Evolutionary conservation across 192 early-diverging fungal genomes (phyloP).

Genomic region (Gorgonomyces haynaldii): DNA sequence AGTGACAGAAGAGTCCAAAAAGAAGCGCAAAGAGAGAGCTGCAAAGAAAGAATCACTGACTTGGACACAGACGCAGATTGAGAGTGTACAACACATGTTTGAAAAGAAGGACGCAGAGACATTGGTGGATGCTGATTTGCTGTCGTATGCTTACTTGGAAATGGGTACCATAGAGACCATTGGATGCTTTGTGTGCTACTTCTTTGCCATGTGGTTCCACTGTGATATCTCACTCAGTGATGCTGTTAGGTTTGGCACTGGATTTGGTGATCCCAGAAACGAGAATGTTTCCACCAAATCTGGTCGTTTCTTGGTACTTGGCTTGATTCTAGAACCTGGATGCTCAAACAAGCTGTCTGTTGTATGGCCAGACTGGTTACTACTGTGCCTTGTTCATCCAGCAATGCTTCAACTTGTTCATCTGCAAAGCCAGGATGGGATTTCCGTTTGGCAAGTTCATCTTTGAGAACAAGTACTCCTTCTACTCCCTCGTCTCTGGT

Average conservation of each 20-base stretch:
- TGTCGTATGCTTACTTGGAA: constrained; percentile 83
- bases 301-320: no score
- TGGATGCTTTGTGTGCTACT: constrained; percentile 61
- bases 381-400: constrained; percentile 68
- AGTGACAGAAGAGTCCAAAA: constrained; percentile 61
- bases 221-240: constrained; percentile 49
- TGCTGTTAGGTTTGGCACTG: constrained; percentile 18
- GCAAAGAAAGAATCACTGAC: no score
- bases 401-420: constrained; percentile 93
- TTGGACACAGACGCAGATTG: no score
- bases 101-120: constrained; percentile 70
- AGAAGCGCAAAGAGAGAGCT: constrained; percentile 35
- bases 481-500: constrained; percentile 59
- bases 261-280: no score
- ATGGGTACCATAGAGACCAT: constrained; percentile 67
- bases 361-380: constrained; percentile 60
- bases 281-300: no score
- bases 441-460: constrained; percentile 50
- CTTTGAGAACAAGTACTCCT: constrained; percentile 68
- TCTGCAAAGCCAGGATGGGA: constrained; percentile 55
- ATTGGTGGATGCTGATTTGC: constrained; percentile 68
- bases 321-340: no score
- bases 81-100: no score
- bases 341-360: constrained; percentile 47
- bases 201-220: constrained; percentile 59